Evolutionary conservation across 23 red algal genomes (phyloP).

Genomic region (Gracilaria caudata): DNA sequence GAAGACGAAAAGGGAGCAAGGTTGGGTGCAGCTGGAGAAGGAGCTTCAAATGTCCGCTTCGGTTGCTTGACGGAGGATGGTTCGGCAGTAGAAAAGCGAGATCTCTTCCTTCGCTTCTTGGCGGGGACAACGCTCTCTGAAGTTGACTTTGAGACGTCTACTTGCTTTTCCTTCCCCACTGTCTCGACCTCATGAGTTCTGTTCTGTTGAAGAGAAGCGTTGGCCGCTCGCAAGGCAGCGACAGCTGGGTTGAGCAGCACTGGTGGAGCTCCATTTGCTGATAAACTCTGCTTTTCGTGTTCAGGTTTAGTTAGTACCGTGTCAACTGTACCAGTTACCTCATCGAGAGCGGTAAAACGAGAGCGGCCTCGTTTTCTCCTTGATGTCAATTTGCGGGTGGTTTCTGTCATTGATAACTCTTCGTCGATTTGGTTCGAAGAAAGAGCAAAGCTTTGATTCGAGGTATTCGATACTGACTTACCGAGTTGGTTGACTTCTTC

Average conservation of each 20-base stretch:
- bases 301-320: neutral
- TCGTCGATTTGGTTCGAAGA: neutral
- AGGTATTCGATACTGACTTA: constrained; percentile 15
- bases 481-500: neutral
- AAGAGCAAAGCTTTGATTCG: neutral
- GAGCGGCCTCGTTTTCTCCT: constrained; percentile 27
- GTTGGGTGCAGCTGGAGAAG: neutral
- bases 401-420: constrained; percentile 30
- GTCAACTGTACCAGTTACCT: constrained; percentile 15
- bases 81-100: constrained; percentile 9
- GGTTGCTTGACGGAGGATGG: neutral
- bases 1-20: neutral
- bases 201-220: constrained; percentile 6
- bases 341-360: constrained; percentile 30
- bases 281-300: neutral
- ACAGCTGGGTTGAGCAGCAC: constrained; percentile 17
- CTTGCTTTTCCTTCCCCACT: neutral
- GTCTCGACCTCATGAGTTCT: neutral
- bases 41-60: neutral
- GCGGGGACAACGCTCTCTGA: neutral
- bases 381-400: neutral
- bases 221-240: constrained; percentile 5
- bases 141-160: neutral
- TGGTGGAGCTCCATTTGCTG: neutral
- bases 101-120: neutral